Evolutionary conservation across 441 rosid species (phyloP).

Genomic region (Pelargonium myrrhifolium): DNA sequence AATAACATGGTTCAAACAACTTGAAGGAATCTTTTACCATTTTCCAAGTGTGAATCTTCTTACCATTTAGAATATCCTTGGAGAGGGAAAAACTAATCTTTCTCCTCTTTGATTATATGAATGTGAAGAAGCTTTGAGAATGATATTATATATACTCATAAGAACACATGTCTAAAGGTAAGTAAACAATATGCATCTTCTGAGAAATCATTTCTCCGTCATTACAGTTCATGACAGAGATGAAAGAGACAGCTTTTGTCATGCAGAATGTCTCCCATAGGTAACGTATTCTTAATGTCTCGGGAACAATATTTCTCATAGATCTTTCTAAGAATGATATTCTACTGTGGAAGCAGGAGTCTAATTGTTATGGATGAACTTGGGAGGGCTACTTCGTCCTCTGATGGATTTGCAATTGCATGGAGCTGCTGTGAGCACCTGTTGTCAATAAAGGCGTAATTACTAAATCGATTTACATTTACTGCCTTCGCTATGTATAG

Average conservation of each 20-base stretch:
- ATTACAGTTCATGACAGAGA: conserved; percentile 95
- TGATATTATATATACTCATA: too few relatives aligned
- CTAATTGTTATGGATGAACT: conserved; percentile 92
- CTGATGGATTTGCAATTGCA: conserved; percentile 89
- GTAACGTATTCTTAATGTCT: conserved; percentile 30
- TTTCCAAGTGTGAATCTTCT: too few relatives aligned
- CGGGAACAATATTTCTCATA: conserved; percentile 10
- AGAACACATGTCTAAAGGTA: neutral
- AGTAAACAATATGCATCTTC: neutral
- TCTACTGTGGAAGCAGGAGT: conserved; percentile 44
- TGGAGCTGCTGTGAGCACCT: conserved; percentile 98
- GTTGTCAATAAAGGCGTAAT: conserved; percentile 73
- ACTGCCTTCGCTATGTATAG: too few relatives aligned
- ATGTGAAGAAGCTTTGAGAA: too few relatives aligned
- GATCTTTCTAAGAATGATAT: neutral
- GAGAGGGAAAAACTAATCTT: too few relatives aligned
- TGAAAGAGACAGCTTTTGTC: conserved; percentile 95
- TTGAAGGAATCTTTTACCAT: neutral
- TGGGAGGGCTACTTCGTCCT: conserved; percentile 96
- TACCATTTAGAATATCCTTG: too few relatives aligned
- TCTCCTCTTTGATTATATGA: neutral
- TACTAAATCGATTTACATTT: conserved; percentile 8
- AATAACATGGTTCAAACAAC: neutral
- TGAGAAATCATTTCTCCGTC: neutral
- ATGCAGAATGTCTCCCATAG: conserved; percentile 87